Evolutionary conservation across 495 filamentous ascomycete species (phyloP), one percentile per base, ranked within the genome.

Genomic region (Lasiosphaeria miniovina): DNA sequence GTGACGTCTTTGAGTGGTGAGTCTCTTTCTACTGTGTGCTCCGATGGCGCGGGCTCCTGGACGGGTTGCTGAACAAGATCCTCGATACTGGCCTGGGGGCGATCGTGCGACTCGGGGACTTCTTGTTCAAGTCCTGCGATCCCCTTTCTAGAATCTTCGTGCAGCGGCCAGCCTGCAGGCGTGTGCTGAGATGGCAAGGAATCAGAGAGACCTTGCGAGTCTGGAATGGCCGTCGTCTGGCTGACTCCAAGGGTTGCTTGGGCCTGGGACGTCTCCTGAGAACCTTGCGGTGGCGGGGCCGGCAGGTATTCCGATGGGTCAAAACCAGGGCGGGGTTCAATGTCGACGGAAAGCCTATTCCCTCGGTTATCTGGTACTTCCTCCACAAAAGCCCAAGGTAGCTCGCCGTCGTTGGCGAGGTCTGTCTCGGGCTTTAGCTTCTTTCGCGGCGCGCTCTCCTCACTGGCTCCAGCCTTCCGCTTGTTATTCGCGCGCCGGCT

Each of bases 171-270:
- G 6, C n/a, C 54, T 41, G 36, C 36, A 6, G 53, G 45, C 3
- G 57, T 15, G 6, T 55, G 58, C 17, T 58, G 49, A 10, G 65
- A 69, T 10, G 48, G 57, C 11, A 61, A 33, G 3, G 59, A 57
- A 14, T 68, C 52, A 8, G 59, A 52, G 4, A 41, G 36, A 11
- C 57, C 69, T 52, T 74, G 71, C 0, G 71, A 74, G 36, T 74
- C 71, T 0, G 68, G 68, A 6, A 74, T 72, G 1, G 66, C 68
- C 5, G 55, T 58, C 5, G 55, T 58, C 56, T 61, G 64, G 53
- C 65, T 66, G 51, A 43, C 58, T 2, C 6, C 24, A 11, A 14
- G 43, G 10, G 35, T 52, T 38, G 17, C 38, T 31, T 36, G 17
- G 6, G 41, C 43, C 35, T 58, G 32, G 9, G 14, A 45, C 36